A percentile compares a stretch with the other conserved stretches of the same genome.
These are phyloP conservation scores for Globisporangium cystogenes DNA, from an alignment of 352 stramenopile species.

Conservation along the genomic window DNA sequence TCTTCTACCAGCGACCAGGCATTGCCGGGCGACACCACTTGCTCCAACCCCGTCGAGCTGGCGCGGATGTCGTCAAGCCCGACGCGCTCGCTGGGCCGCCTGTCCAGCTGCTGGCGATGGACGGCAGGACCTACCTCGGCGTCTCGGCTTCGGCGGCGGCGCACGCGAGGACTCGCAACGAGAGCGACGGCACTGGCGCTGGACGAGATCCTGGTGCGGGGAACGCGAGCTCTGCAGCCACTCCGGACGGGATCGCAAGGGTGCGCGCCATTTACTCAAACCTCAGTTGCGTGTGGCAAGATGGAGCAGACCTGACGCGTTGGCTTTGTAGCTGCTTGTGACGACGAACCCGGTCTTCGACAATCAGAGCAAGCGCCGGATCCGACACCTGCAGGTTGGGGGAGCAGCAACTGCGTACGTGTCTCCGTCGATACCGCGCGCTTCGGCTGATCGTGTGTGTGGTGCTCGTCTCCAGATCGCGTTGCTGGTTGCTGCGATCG, in stretches of 20 bases:
- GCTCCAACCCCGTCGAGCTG: conserved; percentile 5
- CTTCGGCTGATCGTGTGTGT: background rate
- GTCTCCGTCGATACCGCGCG: background rate
- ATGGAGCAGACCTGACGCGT: background rate
- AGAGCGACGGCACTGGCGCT: background rate
- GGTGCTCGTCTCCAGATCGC: conserved; percentile 5
- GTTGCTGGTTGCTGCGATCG: conserved; percentile 13
- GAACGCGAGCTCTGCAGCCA: background rate
- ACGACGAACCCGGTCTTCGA: conserved; percentile 33
- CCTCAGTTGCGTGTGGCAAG: background rate
- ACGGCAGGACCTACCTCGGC: conserved; percentile 38
- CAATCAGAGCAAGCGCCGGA: conserved; percentile 18
- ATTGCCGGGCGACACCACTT: conserved; percentile 28
- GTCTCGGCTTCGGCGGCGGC: conserved; percentile 14
- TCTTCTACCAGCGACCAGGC: conserved; percentile 43
- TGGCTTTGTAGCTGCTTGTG: conserved; percentile 27
- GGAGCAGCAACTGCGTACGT: conserved; percentile 8
- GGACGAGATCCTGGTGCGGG: background rate
- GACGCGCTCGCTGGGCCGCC: conserved; percentile 11
- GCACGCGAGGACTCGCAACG: background rate
- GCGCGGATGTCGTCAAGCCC: background rate
- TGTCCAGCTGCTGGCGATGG: conserved; percentile 42
- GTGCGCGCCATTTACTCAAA: conserved; percentile 3
- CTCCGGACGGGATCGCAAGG: conserved; percentile 14
- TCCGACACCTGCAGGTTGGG: conserved; percentile 37